Evolutionary conservation across 2,329 filamentous ascomycete species (phyloP), one percentile per base, ranked within the genome.

Genomic region (Camillea tinctor): DNA sequence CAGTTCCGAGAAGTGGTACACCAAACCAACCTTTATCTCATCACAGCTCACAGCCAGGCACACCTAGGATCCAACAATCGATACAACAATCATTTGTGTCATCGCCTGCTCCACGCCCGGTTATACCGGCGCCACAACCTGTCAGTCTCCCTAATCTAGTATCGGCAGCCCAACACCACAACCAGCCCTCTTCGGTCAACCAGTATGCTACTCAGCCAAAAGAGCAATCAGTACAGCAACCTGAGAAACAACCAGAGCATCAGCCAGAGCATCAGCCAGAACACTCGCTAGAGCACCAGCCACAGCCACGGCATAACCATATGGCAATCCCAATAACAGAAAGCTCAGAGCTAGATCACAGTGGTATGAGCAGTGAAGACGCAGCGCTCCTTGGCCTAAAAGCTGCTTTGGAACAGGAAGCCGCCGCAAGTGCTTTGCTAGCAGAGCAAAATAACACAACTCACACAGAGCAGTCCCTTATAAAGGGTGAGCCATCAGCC

Each of bases 61-160:
- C 69, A 23, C 63, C 70, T 5, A 60, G 48, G 15, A 44, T 64
- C 19, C 69, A 69, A 50, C 66, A 67, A 21, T 56, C 61, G 2
- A 56, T 60, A 3, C 69, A 68, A n/a, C 69, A 68, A n/a, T 52
- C 64, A 9, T 55, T 64, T 17, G 54, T 60, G 23, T 56, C 62
- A 13, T 19, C 62, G 15, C 61, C 67, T 5, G 61, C 62, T 23
- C 61, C 69, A n/a, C 68, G 64, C 19, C 68, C 70, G n/a, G 63
- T 67, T 21, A 70, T 73, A 59, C 67, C 71, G 13, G 69, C 69
- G 36, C 67, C 70, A 17, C 71, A 73, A 26, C 71, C 70, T 50
- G 70, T 72, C 52, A 71, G 69, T 60, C 63, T 72, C 3, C 70
- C 70, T 36, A 69, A 59, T 30, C 57, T 72, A 9, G 65, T 68